A percentile compares a stretch with the other conserved stretches of the same genome.
phyloP scores from a whole-genome alignment of 1,139 yeast genomes.

The Lodderomyces orthopsilosis region DNA sequence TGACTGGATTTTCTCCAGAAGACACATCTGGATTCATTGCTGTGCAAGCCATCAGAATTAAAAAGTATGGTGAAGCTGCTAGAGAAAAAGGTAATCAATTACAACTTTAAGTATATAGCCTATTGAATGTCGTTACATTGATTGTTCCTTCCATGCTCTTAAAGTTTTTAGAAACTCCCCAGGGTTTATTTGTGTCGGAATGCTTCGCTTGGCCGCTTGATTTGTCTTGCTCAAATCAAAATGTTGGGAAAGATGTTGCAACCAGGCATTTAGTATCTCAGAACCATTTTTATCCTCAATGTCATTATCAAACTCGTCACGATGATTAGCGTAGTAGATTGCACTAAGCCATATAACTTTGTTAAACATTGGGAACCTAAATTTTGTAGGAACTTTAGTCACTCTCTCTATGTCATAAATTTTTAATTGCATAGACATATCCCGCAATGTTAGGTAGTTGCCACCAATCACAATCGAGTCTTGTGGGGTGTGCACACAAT shows the following conservation, averaged over 20 bases:
- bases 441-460: slow-evolving; percentile 67
- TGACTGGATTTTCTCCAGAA: slow-evolving; percentile 95
- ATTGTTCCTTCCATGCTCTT: slow-evolving; percentile 21
- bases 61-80: slow-evolving; percentile 95
- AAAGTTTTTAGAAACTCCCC: slow-evolving; percentile 18
- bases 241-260: slow-evolving; percentile 24
- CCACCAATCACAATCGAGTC: slow-evolving; percentile 89
- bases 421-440: slow-evolving; percentile 59
- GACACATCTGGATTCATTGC: slow-evolving; percentile 97
- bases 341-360: slow-evolving; percentile 67
- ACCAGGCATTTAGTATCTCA: slow-evolving; percentile 12
- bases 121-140: too few relatives aligned
- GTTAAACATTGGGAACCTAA: slow-evolving; percentile 75
- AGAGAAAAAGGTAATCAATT: slow-evolving; percentile 67
- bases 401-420: slow-evolving; percentile 60
- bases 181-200: slow-evolving; percentile 24
- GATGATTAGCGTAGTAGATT: slow-evolving; percentile 37
- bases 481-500: slow-evolving; percentile 78
- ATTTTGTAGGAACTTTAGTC: slow-evolving; percentile 73
- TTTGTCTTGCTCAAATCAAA: slow-evolving; percentile 27
- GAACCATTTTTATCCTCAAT: slow-evolving; percentile 12
- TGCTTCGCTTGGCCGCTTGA: slow-evolving; percentile 26
- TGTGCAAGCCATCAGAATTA: slow-evolving; percentile 95
- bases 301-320: slow-evolving; percentile 22
- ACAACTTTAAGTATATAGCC: slow-evolving; percentile 21